These are phyloP conservation scores for Dimocarpus longan DNA, from an alignment of 345 rosid genomes.

Conservation along the genomic window DNA sequence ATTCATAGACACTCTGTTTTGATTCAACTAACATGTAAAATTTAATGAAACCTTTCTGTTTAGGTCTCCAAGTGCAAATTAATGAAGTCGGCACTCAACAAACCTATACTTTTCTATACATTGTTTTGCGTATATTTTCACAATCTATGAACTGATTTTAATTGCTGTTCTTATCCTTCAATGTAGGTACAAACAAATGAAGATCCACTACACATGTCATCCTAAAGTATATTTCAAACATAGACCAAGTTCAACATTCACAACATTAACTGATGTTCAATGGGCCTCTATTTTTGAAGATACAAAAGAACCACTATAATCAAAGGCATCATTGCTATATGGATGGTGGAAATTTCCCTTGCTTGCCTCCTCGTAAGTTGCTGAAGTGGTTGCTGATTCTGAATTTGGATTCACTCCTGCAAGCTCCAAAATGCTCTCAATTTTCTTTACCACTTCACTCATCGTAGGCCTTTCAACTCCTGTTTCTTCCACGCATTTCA, in stretches of 20 bases:
- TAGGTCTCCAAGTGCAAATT: no score
- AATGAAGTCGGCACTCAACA: no score
- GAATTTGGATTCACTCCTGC: conserved; percentile 59
- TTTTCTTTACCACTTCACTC: conserved; percentile 77
- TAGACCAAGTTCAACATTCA: neutral
- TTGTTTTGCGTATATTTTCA: no score
- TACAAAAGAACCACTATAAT: conserved; percentile 43
- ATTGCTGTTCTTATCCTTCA: no score
- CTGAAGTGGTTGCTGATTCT: conserved; percentile 56
- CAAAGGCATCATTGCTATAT: conserved; percentile 39
- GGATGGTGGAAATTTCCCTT: conserved; percentile 41
- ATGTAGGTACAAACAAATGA: no score
- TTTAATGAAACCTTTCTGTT: no score
- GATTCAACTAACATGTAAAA: neutral
- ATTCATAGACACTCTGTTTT: neutral
- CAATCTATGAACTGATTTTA: no score
- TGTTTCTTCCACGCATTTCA: conserved; percentile 61
- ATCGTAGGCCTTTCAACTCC: conserved; percentile 62
- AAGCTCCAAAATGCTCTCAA: conserved; percentile 61
- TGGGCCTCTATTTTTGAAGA: conserved; percentile 6
- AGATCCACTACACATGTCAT: no score
- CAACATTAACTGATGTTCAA: neutral
- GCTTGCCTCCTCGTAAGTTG: conserved; percentile 40
- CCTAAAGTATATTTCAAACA: no score
- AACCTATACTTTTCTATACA: no score